Conservation (phyloP, 1,284 basidiomycete genomes). For the Sporisorium reilianum region DNA sequence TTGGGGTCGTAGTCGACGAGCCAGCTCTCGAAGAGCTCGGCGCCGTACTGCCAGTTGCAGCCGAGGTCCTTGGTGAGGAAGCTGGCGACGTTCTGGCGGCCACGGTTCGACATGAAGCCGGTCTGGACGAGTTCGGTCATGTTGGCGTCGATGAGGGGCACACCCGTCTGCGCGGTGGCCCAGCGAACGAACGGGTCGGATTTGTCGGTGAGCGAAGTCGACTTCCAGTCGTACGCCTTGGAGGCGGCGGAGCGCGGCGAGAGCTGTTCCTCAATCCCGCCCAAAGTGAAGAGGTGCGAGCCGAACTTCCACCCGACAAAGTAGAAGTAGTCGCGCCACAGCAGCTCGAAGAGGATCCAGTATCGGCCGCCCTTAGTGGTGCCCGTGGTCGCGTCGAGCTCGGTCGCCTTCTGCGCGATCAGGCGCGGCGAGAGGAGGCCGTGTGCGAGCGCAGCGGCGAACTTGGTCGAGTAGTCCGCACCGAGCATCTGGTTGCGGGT, state of each 20-base stretch:
- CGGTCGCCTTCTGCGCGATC: conserved; percentile 48
- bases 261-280: conserved; percentile 55
- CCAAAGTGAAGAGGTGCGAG: conserved; percentile 53
- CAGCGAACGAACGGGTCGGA: conserved; percentile 56
- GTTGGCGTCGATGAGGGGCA: conserved; percentile 64
- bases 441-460: conserved; percentile 58
- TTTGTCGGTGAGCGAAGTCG: conserved; percentile 21
- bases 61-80: conserved; percentile 62
- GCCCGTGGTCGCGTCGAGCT: conserved; percentile 42
- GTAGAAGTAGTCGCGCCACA: conserved; percentile 71
- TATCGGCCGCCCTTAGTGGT: conserved; percentile 51
- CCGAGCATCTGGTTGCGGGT: conserved; percentile 61
- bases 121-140: conserved; percentile 61
- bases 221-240: conserved; percentile 58
- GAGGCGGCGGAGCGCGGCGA: conserved; percentile 38
- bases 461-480: conserved; percentile 58
- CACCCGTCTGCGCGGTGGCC: conserved; percentile 50
- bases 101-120: conserved; percentile 74
- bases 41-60: conserved; percentile 60
- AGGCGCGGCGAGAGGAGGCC: conserved; percentile 56
- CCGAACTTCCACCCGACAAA: conserved; percentile 61
- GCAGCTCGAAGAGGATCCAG: conserved; percentile 64
- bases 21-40: conserved; percentile 59
- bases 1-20: conserved; percentile 59
- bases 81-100: conserved; percentile 59